Percentiles rank a stretch among this genome's conserved stretches.
Evolutionary conservation across 2,329 filamentous ascomycete species (phyloP).

Genomic region (Cladosporium austrohemisphaericum): DNA sequence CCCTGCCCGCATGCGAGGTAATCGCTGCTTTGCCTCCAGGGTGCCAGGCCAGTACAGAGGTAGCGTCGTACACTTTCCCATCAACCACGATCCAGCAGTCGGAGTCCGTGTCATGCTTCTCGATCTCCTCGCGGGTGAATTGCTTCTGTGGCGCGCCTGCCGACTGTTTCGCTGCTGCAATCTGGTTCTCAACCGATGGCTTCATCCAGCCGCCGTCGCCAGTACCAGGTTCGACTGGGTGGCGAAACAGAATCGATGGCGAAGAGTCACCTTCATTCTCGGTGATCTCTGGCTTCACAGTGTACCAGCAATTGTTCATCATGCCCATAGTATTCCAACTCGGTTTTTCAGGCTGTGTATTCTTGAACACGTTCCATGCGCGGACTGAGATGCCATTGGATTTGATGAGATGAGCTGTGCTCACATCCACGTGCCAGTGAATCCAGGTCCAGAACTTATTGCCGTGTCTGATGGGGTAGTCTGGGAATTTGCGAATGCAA

Average conservation of each 20-base stretch:
- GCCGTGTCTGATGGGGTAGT: constrained; percentile 49
- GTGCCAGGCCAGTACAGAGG: constrained; percentile 48
- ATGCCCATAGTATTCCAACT: constrained; percentile 52
- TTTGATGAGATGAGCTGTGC: constrained; percentile 41
- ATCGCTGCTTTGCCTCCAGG: constrained; percentile 49
- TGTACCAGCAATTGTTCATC: constrained; percentile 55
- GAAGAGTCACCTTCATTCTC: constrained; percentile 30
- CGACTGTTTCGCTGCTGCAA: constrained; percentile 44
- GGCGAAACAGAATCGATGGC: constrained; percentile 42
- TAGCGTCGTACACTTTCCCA: constrained; percentile 50
- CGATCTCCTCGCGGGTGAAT: constrained; percentile 53
- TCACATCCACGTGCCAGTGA: constrained; percentile 51
- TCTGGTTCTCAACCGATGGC: constrained; percentile 43
- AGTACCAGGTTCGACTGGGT: constrained; percentile 45
- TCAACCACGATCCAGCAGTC: constrained; percentile 55
- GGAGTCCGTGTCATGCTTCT: constrained; percentile 47
- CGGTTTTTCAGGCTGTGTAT: constrained; percentile 46
- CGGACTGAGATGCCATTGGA: constrained; percentile 45
- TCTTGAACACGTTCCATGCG: constrained; percentile 50
- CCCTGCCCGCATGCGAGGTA: constrained; percentile 48
- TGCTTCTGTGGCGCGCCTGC: constrained; percentile 46
- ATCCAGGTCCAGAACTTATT: constrained; percentile 55
- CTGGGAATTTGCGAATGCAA: constrained; percentile 47
- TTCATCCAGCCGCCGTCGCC: constrained; percentile 52
- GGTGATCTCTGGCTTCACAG: constrained; percentile 40